Base-by-base conservation (phyloP, 148 eudicot genomes). In the Chenopodium suecicum region DNA sequence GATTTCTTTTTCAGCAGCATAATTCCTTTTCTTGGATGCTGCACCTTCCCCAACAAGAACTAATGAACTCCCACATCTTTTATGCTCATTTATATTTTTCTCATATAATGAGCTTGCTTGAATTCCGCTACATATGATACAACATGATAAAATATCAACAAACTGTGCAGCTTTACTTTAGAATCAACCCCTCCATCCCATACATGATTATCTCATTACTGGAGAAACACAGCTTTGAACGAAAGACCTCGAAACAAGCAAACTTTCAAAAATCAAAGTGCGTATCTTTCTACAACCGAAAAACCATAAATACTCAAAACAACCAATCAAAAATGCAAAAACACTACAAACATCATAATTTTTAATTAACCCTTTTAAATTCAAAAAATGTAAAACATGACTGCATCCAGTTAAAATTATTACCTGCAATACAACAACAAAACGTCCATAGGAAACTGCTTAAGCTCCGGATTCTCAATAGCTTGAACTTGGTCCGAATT, bases 391-490 rank as follows among this genome's bases (percentile, higher is more conserved):
- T 29, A 27, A 50, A 64, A 68, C 62, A 75, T 41, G 47, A 37
- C 52, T 41, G 2, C 74, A 71, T 16, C 75, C 23, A 29, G 2
- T 70, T 16, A 31, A 69, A 4, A 16, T 41, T 20, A 54, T 66
- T 91, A 91, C 99, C 99, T 85, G 78, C 92, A 91, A 84, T 91
- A 94, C 76, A 88, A 50, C 31, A 94, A 92, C 87, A 92, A 82
- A 79, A 92, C 88, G 63, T 88, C 85, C 44, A 87, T 31, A 56
- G 98, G 94, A 86, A 88, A 90, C 83, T 89, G 86, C 78, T 92
- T 86, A 37, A 90, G 87, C 79, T 91, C 91, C 13, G 82, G 72
- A 29, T 83, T 86, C 37, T 82, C 80, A 23, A 52, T 83, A 52
- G 74, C 83, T 72, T 66, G 65, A 78, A 50, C 79, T 68, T 83